Evolutionary conservation across 306 rosid genomes (phyloP), one percentile per base, ranked within the genome.

Genomic region (Abrus pulchellus): DNA sequence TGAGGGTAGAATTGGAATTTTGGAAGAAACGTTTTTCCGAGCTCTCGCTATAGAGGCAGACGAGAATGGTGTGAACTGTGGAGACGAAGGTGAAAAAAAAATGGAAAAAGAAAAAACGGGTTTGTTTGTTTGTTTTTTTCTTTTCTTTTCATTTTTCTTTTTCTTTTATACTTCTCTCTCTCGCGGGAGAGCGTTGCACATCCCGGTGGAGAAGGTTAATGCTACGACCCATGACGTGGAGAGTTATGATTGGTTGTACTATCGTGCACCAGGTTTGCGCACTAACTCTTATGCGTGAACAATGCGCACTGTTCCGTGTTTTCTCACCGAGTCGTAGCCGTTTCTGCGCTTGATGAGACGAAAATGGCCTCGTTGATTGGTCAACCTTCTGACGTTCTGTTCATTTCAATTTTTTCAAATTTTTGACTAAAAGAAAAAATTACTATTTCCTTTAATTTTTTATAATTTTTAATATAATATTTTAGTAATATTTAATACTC

Each of bases 251-350:
- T 89, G 87, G 93, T 33, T 14, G 0, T 1, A 34, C 74, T 86
- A 83, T 9, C 55, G 40, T 81, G 88, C 76, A 6, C 87, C 33
- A 2, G 1, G 45, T 30, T 33, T 50, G 82, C 79, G 79, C 93
- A 87, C 88, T 80, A 79, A 84, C 86, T 82, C 76, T 84, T 27
- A 85, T 85, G 92, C 74, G 50, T 9, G 56, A 56, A 5, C 32
- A 56, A 45, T 72, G 78, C 75, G 72, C 48, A 44, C 66, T 52
- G 79, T 81, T 45, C 33, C 60, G 71, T 34, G 75, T 49, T 48
- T 59, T 12, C 5, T 52, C 41, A 59, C 68, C 27, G 33, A 53
- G 79, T 75, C 77, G 11, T 75, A 69, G 88, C 83, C 80, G 84
- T 87, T 87, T 80, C 71, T 1, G 1, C 30, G 1, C 30, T 3